phyloP scores from a whole-genome alignment of 257 asterid species.

The Apocynum venetum region DNA sequence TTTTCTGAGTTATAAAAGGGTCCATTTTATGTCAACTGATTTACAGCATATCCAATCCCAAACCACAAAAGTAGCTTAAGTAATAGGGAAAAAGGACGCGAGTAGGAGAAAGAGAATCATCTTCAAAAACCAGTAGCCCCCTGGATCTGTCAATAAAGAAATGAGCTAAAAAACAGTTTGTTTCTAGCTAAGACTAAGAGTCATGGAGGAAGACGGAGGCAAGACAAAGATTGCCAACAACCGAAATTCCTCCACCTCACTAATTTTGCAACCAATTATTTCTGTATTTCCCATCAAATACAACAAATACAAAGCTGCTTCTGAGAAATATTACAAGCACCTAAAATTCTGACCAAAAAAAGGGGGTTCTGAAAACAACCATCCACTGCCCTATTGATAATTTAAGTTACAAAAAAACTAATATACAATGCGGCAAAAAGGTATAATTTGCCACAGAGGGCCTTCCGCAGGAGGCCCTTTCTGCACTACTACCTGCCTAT shows the following conservation, averaged over 20 bases:
- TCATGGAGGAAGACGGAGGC: neutral
- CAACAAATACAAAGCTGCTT: conserved; percentile 69
- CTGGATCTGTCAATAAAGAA: neutral
- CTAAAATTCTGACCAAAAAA: conserved; percentile 40
- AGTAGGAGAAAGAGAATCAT: neutral
- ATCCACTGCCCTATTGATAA: conserved; percentile 46
- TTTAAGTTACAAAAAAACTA: conserved; percentile 48
- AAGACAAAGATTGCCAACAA: neutral
- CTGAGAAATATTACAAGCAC: conserved; percentile 52
- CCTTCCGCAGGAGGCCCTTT: conserved; percentile 24
- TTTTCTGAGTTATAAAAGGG: neutral
- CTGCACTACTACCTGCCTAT: conserved; percentile 62
- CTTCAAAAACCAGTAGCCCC: neutral
- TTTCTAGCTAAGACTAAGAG: neutral
- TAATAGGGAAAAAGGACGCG: neutral
- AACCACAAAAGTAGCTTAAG: neutral
- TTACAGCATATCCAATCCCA: neutral
- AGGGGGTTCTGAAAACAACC: conserved; percentile 24
- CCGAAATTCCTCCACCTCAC: conserved; percentile 28
- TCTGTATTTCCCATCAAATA: conserved; percentile 70
- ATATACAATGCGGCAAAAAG: conserved; percentile 53
- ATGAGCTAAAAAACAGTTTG: neutral
- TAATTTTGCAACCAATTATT: conserved; percentile 48
- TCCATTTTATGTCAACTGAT: neutral
- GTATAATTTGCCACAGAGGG: conserved; percentile 35